Evolutionary conservation across 129 eudicot genomes (phyloP), one percentile per base, ranked within the genome.

Genomic region (Artemisia argyi): DNA sequence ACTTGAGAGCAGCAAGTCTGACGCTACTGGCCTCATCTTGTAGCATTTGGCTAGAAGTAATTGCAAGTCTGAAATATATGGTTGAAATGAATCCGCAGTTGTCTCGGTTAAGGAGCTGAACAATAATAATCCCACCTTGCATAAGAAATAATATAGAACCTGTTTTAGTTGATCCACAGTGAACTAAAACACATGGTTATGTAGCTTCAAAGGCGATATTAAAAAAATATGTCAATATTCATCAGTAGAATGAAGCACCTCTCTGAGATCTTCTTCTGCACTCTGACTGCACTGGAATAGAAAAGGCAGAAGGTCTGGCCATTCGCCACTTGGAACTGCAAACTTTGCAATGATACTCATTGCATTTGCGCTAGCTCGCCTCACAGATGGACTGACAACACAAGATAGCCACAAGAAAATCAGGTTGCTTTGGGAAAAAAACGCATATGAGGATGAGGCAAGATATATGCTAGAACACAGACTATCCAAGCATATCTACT

Each of bases 341-440:
- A 82, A 82, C 78, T 93, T 93, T 32, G 98, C 98, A 51, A 93
- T 76, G 59, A 87, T 85, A 73, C 93, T 93, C 28, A 88, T 89
- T 69, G 85, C 98, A 85, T 93, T 93, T 77, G 98, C 97, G 75
- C 98, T 93, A 54, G 98, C 98, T 84, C 96, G 84, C 79, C 97
- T 87, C 66, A 90, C 97, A n/a, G 92, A 89, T 77, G 89, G 91
- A 79, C 97, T 93, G 90, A 59, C 71, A 82, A 73, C 69, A 53
- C 54, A 71, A 76, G 65, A 83, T 35, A 30, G 6, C 53, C 70
- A 57, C 46, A 74, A 79, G 11, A 52, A 57, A 69, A 59, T 71
- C 71, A 59, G 22, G 8, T n/a, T 35, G 16, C 52, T 75, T 46
- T 18, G 53, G 62, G 51, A 47, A 72, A 47, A 64, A 42, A 65